Conservation (phyloP, 2,329 filamentous ascomycete genomes). For the Talaromyces sp. region DNA sequence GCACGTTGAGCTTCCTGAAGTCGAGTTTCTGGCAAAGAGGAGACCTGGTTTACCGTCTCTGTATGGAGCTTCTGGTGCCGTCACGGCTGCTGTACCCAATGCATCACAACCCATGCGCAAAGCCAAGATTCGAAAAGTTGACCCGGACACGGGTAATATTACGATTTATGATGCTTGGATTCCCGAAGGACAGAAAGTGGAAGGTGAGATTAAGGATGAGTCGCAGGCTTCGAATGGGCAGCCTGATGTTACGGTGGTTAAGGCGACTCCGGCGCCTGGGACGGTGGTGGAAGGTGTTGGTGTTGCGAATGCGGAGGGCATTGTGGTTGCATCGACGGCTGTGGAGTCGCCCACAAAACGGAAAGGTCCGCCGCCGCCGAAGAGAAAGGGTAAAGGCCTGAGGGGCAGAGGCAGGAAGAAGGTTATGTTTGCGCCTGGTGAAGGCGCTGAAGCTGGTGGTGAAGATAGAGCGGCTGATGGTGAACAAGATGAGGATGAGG, state of each 20-base stretch:
- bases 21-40: conserved; percentile 61
- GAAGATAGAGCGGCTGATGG: conserved; percentile 50
- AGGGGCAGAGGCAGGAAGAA: conserved; percentile 74
- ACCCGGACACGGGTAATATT: conserved; percentile 72
- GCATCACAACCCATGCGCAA: conserved; percentile 62
- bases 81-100: conserved; percentile 21
- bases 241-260: conserved; percentile 32
- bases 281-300: conserved; percentile 59
- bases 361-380: conserved; percentile 71
- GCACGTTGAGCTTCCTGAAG: conserved; percentile 57
- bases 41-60: conserved; percentile 57
- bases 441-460: conserved; percentile 36
- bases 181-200: conserved; percentile 71
- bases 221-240: conserved; percentile 48
- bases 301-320: conserved; percentile 60
- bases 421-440: conserved; percentile 53
- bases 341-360: conserved; percentile 54
- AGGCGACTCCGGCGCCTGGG: conserved; percentile 51
- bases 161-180: conserved; percentile 82
- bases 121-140: conserved; percentile 74
- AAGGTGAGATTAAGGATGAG: conserved; percentile 71
- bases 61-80: conserved; percentile 40
- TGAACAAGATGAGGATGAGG: conserved; percentile 44
- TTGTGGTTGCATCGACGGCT: conserved; percentile 52
- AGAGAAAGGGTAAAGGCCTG: conserved; percentile 71